Evolutionary conservation across 106 monocot genomes (phyloP), one percentile per base, ranked within the genome.

Genomic region (Dactylorhiza incarnata): DNA sequence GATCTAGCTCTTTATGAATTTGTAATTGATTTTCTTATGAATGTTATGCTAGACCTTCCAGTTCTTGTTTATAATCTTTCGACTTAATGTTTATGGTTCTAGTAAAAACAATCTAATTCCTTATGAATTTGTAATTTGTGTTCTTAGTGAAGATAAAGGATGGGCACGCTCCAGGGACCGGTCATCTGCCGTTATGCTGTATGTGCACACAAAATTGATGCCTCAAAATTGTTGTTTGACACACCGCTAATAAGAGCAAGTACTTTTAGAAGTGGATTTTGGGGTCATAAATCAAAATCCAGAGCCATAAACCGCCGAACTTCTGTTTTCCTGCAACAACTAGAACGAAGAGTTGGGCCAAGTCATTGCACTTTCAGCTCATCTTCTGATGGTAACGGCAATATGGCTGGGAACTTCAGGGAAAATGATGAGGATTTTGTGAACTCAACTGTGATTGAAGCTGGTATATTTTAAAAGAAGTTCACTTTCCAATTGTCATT

Each of bases 361-460:
- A 59, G 80, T 69, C 71, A 50, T 48, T 91, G 94, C 81, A 84
- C 68, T 58, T 84, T 81, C 66, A 86, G 86, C 71, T 94, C 94
- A 61, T 91, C 91, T 78, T 95, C 94, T 62, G 86, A 89, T 87
- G 91, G 86, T 45, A 85, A 78, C 78, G 89, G 89, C 51, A 85
- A 83, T 77, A 87, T 78, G 76, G 87, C 89, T 4, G 89, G 83
- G 16, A 81, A 91, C 51, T 91, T 80, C 78, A 87, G 43, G 49
- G 91, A 87, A 78, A 89, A 79, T 69, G 87, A 89, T 63, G 91
- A 81, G 65, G 91, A 95, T 29, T 95, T 85, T 79, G 89, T 95
- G 48, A 84, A 91, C 59, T 95, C 91, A 13, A 86, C 80, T 81
- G 89, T 95, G 62, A 89, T 89, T 68, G 94, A 95, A 86, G 94